Evolutionary conservation across 306 rosid genomes (phyloP).

Genomic region (Gastrolobium villosum): DNA sequence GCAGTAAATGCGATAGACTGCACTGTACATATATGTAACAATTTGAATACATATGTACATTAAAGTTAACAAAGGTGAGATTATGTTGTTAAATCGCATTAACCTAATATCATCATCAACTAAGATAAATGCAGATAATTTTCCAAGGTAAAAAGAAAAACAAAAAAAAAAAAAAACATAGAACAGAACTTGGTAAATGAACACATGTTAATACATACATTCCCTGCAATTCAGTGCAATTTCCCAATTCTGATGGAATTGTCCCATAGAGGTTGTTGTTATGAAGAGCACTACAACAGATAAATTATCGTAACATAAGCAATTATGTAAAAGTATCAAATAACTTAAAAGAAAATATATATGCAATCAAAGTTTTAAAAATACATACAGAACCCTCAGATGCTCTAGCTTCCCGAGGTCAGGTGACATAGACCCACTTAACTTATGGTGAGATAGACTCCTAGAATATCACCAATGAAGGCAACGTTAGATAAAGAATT

Average conservation of each 20-base stretch:
- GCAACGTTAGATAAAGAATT: slow-evolving; percentile 48
- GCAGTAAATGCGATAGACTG: slow-evolving; percentile 28
- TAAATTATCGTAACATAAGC: slow-evolving; percentile 48
- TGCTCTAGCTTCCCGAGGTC: slow-evolving; percentile 92
- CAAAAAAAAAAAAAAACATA: slow-evolving; percentile 19
- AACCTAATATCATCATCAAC: slow-evolving; percentile 31
- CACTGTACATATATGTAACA: background rate
- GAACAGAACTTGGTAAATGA: slow-evolving; percentile 34
- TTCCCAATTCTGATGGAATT: slow-evolving; percentile 94
- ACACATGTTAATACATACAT: slow-evolving; percentile 66
- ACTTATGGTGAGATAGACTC: slow-evolving; percentile 76
- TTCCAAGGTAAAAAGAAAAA: slow-evolving; percentile 39
- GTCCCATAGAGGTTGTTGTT: slow-evolving; percentile 85
- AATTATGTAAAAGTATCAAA: slow-evolving; percentile 31
- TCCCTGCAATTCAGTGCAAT: slow-evolving; percentile 80
- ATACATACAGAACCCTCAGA: slow-evolving; percentile 82
- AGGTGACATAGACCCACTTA: slow-evolving; percentile 82
- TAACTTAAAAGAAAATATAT: slow-evolving; percentile 17
- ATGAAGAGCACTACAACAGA: slow-evolving; percentile 75
- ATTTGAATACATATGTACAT: slow-evolving; percentile 27
- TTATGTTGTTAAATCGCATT: slow-evolving; percentile 1
- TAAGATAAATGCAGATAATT: slow-evolving; percentile 21
- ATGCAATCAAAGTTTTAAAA: slow-evolving; percentile 33
- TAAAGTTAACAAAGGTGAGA: slow-evolving; percentile 24
- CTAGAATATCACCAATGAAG: slow-evolving; percentile 63